Base-by-base conservation (phyloP, 306 rosid genomes). In the Pterocarpus macrocarpus region DNA sequence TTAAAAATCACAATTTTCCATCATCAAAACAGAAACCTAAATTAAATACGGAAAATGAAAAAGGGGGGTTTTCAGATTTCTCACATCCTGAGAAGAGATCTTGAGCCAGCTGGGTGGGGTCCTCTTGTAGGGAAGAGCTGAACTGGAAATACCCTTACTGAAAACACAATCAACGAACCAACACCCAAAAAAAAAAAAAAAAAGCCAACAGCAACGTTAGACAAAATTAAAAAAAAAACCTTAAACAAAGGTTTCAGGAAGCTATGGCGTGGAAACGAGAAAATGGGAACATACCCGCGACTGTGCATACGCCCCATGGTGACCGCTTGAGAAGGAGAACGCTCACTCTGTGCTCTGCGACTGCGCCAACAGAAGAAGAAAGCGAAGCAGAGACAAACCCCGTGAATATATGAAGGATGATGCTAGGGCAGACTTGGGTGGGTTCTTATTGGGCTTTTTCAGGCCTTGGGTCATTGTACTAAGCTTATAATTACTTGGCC, bases 271-370 rank as follows among this genome's bases (percentile, higher is more conserved):
- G 39, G 65, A 11, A 36, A 69, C 1, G 47, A 53, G 45, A 41
- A 53, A 41, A 50, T 8, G 2, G 59, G 11, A 32, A 81, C 87
- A 30, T 4, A 92, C 97, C 97, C 97, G 43, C 91, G 76, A 81
- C 96, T 91, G 85, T 93, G 97, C 97, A 92, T 92, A 34, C 97
- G 89, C 34, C 97, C 97, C 97, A 92, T 92, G 83, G 74, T 84
- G 83, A 58, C 78, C 11, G 85, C 55, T 65, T 66, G 80, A 30
- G 72, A 74, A 59, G 56, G 58, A 83, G 10, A 7, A 43, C 50
- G 15, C 61, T 14, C 58, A n/a, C 64, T n/a, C 4, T 55, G 71
- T 38, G 56, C 47, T 43, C 81, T 11, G 59, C 83, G 39, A 77
- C 67, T 53, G 68, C 65, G 73, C 64, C 34, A 43, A 16, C 11